These are phyloP conservation scores for Colletotrichum tropicale DNA, from an alignment of 2,329 filamentous ascomycete genomes.

Conservation along the genomic window DNA sequence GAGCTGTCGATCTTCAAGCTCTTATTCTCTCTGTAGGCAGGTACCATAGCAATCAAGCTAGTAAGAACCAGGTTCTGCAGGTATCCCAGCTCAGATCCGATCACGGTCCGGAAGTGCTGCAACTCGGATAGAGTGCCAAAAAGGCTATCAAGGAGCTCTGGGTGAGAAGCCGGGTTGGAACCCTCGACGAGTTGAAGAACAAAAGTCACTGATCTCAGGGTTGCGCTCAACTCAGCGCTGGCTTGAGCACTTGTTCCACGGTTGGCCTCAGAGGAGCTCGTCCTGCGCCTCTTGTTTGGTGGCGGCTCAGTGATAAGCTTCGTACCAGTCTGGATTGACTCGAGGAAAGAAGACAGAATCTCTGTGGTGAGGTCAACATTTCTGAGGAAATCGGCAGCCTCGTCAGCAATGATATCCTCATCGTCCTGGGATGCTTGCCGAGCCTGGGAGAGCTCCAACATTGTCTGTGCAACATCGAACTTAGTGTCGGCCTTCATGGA, in stretches of 20 bases:
- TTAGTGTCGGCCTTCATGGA: conserved; percentile 69
- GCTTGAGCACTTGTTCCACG: conserved; percentile 64
- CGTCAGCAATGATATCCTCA: conserved; percentile 49
- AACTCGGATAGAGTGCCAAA: conserved; percentile 88
- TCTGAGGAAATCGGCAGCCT: conserved; percentile 75
- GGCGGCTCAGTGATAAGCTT: conserved; percentile 75
- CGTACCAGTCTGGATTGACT: conserved; percentile 74
- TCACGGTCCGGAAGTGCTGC: conserved; percentile 80
- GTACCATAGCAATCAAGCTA: conserved; percentile 83
- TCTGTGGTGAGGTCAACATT: conserved; percentile 75
- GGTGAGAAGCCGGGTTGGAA: conserved; percentile 76
- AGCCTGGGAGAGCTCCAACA: conserved; percentile 66
- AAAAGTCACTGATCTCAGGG: conserved; percentile 80
- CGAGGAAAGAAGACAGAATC: conserved; percentile 74
- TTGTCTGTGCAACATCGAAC: conserved; percentile 61
- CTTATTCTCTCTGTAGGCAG: conserved; percentile 68
- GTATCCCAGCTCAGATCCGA: conserved; percentile 88
- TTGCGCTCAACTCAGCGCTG: conserved; percentile 67
- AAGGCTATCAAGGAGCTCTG: conserved; percentile 76
- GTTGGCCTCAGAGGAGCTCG: conserved; percentile 73
- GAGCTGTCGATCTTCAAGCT: conserved; percentile 74
- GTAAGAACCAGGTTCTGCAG: conserved; percentile 84
- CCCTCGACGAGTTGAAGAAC: conserved; percentile 88
- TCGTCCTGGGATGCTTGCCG: conserved; percentile 43
- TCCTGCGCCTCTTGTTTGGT: conserved; percentile 79